Evolutionary conservation across 2,329 filamentous ascomycete species (phyloP).

Genomic region (Gremmenia infestans): DNA sequence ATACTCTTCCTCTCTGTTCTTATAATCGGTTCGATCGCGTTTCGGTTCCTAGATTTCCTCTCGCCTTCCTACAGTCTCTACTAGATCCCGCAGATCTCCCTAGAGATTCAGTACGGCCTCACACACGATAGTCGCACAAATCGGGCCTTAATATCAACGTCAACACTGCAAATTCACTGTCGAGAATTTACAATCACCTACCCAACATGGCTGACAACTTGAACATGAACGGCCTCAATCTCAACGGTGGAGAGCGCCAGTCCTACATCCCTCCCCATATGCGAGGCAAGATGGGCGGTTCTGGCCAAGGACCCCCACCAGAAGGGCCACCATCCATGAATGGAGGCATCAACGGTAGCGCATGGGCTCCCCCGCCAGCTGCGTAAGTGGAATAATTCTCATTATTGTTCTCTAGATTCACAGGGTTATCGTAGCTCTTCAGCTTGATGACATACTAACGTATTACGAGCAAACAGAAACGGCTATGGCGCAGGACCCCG

Average conservation of each 20-base stretch:
- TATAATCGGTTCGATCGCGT: conserved; percentile 28
- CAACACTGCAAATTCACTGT: background rate
- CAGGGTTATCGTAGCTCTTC: background rate
- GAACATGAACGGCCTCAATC: conserved; percentile 71
- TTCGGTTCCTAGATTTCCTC: conserved; percentile 27
- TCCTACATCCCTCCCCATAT: conserved; percentile 86
- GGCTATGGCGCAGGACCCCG: conserved; percentile 37
- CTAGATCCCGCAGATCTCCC: conserved; percentile 25
- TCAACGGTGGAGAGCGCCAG: conserved; percentile 52
- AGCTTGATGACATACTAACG: conserved; percentile 24
- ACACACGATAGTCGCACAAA: conserved; percentile 4
- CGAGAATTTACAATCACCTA: conserved; percentile 5
- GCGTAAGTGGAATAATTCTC: conserved; percentile 40
- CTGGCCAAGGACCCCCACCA: conserved; percentile 18
- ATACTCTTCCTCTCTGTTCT: conserved; percentile 15
- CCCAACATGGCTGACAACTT: conserved; percentile 75
- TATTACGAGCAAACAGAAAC: conserved; percentile 39
- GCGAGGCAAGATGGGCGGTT: conserved; percentile 51
- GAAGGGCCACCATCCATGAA: conserved; percentile 31
- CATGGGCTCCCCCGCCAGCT: conserved; percentile 45
- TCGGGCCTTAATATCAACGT: conserved; percentile 11
- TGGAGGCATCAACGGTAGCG: conserved; percentile 55
- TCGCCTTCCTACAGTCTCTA: conserved; percentile 20
- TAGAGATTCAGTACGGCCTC: conserved; percentile 14
- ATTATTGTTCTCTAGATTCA: background rate